Base-by-base conservation (phyloP, 495 filamentous ascomycete genomes). In the Mytilinidion resinicola region DNA sequence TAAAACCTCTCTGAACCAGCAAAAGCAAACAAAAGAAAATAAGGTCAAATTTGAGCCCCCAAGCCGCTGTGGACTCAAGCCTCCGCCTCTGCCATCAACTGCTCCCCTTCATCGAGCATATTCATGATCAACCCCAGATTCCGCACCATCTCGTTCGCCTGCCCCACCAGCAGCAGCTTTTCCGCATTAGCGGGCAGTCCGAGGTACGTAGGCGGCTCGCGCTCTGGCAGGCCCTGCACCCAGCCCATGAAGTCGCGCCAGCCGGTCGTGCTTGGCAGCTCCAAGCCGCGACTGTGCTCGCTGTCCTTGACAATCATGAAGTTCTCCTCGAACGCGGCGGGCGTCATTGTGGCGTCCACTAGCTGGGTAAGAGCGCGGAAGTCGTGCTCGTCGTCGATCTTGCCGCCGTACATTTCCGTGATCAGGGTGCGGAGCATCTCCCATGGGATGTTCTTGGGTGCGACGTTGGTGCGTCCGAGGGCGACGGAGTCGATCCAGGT, bases 131-230 rank as follows among this genome's bases (percentile, higher is more conserved):
- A 85, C 62, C 82, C 83, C 69, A 97, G 63, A 74, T 96, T 91
- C 59, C 79, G 79, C 62, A 96, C 85, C 83, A 96, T 83, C 67
- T 86, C 88, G 61, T 79, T 80, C 41, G 92, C 93, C 69, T 96
- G 85, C 12, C 89, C 91, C 36, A 96, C 89, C 43, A 99, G 73
- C 66, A 99, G 72, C 70, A 99, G 67, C 74, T 97, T 97, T 82
- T 99, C 93, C 48, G 93, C 95, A 69, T 97, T 96, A 20, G 91
- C 89, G 38, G 93, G 95, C 57, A 99, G 72, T 25, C 93, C 95
- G n/a, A 99, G 77, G 69, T 96, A 99, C 7, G 91, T 96, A 0
- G 93, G 93, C 44, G 93, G 93, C 69, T 99, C 93, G 66, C 93
- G 81, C 78, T 99, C 93, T 11, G 93, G 93, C 60, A 99, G 74